Percentiles rank a stretch among this genome's conserved stretches.
Evolutionary conservation across 345 rosid species (phyloP).

Genomic region (Pistacia integerrima): DNA sequence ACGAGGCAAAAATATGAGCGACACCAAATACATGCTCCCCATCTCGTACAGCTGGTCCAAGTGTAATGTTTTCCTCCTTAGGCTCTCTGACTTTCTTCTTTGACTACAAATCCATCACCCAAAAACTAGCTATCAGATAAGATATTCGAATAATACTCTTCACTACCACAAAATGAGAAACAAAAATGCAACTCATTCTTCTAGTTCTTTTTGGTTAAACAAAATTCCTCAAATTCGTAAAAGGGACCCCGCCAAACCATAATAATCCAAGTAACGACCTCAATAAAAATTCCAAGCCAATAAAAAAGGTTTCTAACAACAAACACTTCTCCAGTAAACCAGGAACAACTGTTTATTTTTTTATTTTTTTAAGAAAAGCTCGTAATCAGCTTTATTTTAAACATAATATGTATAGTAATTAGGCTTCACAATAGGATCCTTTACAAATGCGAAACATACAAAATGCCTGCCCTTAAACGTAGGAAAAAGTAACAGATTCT

Average conservation of each 20-base stretch:
- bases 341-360: not conserved
- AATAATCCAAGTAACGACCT: too few relatives aligned
- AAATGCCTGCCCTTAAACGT: not conserved
- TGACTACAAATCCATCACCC: conserved; percentile 42
- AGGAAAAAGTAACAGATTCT: not conserved
- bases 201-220: too few relatives aligned
- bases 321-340: not conserved
- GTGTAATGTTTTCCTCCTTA: conserved; percentile 80
- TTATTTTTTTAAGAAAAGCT: too few relatives aligned
- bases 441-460: not conserved
- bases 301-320: not conserved
- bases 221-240: too few relatives aligned
- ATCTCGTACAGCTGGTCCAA: conserved; percentile 75
- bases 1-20: conserved; percentile 86
- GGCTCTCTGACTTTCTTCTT: conserved; percentile 77
- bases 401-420: too few relatives aligned
- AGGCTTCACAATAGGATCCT: not conserved
- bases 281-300: not conserved
- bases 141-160: not conserved
- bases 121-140: not conserved
- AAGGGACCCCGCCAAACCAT: too few relatives aligned
- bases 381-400: too few relatives aligned
- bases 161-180: not conserved
- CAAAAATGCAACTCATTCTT: too few relatives aligned
- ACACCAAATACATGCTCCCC: conserved; percentile 88